Conservation (phyloP, 345 rosid genomes). For the Eucalyptus erythrocorys region DNA sequence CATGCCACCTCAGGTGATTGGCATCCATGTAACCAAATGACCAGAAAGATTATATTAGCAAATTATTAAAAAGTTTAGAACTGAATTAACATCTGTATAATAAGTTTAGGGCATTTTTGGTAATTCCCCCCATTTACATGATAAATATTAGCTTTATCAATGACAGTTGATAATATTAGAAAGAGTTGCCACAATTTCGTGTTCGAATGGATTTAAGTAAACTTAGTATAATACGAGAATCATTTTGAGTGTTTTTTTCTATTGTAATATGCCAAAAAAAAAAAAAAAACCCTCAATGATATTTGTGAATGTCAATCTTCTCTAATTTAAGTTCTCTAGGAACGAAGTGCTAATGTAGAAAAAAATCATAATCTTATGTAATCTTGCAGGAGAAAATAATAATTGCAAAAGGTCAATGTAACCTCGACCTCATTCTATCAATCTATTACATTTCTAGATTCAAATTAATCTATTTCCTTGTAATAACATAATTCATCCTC, state of each 20-base stretch:
- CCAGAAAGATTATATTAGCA: too few species aligned
- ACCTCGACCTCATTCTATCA: not conserved
- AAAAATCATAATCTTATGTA: not conserved
- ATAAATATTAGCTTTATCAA: too few species aligned
- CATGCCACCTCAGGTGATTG: not conserved
- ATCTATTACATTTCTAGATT: not conserved
- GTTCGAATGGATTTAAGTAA: not conserved
- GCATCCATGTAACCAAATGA: fast-evolving
- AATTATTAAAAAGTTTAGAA: fast-evolving
- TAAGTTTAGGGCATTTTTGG: not conserved
- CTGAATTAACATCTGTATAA: too few species aligned
- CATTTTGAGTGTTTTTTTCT: not conserved
- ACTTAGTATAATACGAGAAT: not conserved
- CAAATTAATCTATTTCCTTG: not conserved
- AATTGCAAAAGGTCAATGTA: not conserved
- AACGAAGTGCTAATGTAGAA: not conserved
- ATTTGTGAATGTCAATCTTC: not conserved
- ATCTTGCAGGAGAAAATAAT: not conserved
- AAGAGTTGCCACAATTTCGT: too few species aligned
- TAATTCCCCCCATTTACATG: not conserved
- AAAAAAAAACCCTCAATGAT: too few species aligned
- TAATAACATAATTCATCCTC: not conserved
- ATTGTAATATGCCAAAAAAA: not conserved
- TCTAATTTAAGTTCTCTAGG: not conserved
- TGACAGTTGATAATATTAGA: fast-evolving